Percentiles rank a stretch among this genome's conserved stretches.
These are phyloP conservation scores for Neurospora sp. DNA, from an alignment of 495 filamentous ascomycete species.

Conservation along the genomic window DNA sequence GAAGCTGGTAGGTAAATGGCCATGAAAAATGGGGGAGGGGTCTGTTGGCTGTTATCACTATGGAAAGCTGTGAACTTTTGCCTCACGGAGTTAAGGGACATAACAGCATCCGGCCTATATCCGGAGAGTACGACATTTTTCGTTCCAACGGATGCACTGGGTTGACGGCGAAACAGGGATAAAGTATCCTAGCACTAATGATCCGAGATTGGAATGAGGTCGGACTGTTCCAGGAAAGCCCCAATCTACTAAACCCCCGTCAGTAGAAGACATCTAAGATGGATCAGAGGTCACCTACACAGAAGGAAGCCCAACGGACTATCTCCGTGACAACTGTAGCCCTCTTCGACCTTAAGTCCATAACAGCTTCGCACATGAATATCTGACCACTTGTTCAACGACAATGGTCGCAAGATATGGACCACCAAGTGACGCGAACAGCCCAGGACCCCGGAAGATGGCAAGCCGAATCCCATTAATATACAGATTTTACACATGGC, in stretches of 20 bases:
- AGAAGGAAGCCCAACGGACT: background rate
- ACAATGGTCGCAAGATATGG: background rate
- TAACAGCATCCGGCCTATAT: background rate
- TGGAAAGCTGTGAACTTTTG: background rate
- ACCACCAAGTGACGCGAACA: background rate
- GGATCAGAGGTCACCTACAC: background rate
- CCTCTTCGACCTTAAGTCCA: background rate
- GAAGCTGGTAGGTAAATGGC: background rate
- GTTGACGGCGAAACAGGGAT: background rate
- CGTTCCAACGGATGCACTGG: background rate
- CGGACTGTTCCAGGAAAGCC: background rate
- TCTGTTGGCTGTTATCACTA: background rate
- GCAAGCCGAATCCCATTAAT: conserved; percentile 10
- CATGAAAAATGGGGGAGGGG: background rate
- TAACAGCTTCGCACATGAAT: background rate
- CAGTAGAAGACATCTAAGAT: background rate
- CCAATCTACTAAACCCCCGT: background rate
- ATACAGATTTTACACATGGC: conserved; percentile 17
- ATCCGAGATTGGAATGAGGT: background rate
- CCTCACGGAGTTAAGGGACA: background rate
- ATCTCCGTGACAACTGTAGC: background rate
- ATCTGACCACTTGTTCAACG: background rate
- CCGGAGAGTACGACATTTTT: background rate
- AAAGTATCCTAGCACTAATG: background rate
- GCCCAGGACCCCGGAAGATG: background rate